These are phyloP conservation scores for Hymenochaete sp. DNA, from an alignment of 1,284 basidiomycete species.

Conservation along the genomic window DNA sequence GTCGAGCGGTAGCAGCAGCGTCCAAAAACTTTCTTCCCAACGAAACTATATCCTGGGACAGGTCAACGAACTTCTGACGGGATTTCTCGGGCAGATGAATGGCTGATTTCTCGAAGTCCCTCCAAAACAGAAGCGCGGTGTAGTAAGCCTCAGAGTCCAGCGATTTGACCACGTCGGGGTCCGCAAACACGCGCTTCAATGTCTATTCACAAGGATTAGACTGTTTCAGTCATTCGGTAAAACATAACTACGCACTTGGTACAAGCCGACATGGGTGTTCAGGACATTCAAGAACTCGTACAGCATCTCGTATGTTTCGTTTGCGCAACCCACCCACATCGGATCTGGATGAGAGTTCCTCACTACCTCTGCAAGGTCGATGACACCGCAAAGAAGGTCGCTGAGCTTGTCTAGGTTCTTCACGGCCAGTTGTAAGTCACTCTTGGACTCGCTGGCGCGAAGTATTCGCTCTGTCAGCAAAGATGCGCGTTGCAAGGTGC, in stretches of 20 bases:
- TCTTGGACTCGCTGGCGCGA: constrained; percentile 50
- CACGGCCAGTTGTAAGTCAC: constrained; percentile 75
- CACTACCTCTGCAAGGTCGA: constrained; percentile 91
- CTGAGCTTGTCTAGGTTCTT: constrained; percentile 94
- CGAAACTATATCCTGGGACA: constrained; percentile 88
- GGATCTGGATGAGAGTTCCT: constrained; percentile 88
- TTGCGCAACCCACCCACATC: constrained; percentile 76
- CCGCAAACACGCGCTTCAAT: constrained; percentile 53
- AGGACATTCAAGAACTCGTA: constrained; percentile 98
- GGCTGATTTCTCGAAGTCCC: constrained; percentile 96
- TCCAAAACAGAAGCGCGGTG: constrained; percentile 89
- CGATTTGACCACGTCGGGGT: constrained; percentile 50
- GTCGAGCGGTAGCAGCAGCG: constrained; percentile 49
- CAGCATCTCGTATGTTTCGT: constrained; percentile 82
- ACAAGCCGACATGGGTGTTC: constrained; percentile 91
- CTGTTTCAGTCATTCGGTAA: constrained; percentile 15
- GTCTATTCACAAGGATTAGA: constrained; percentile 34
- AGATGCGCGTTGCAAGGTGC: constrained; percentile 66
- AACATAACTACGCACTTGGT: constrained; percentile 53
- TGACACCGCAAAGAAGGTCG: constrained; percentile 92
- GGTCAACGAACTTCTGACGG: constrained; percentile 75
- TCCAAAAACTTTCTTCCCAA: constrained; percentile 83
- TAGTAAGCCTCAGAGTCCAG: constrained; percentile 63
- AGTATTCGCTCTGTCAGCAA: constrained; percentile 69
- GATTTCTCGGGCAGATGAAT: constrained; percentile 79